Base-by-base conservation (phyloP, 192 early-diverging fungal species). In the Spizellomyces sp. region DNA sequence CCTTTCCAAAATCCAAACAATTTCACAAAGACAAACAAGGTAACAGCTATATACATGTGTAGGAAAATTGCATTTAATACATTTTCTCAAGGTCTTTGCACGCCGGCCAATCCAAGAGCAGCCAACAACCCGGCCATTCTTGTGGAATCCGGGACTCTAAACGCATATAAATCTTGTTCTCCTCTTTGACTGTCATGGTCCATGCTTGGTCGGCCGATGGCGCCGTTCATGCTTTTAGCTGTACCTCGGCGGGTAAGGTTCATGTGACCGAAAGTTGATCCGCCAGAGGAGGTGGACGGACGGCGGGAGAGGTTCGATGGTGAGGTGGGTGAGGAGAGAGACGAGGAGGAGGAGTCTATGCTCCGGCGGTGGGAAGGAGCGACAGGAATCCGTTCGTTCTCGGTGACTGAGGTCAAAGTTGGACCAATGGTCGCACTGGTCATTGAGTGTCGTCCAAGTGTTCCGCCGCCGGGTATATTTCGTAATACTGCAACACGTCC, bases 91-190 rank as follows among this genome's bases (percentile, higher is more conserved):
- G 27, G 27, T 36, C 27, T 36, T 36, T 48, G 45, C 3, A 63
- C 70, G 17, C 70, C 70, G 5, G 60, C 70, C 48, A 72, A 42
- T 6, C 70, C 70, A 12, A 72, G 42, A 43, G 70, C 70, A 15
- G 70, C 70, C 61, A 72, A 55, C 15, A 72, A 45, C 4, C 62
- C 60, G 8, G 70, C 70, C 70, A 72, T 72, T n/a, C 62, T 46
- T 52, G 9, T 56, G 47, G 70, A 47, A 57, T 72, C 62, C 0
- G 45, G 61, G 17, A 60, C 60, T 12, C 62, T 58, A 48, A 72
- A 72, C n/a, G 70, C 70, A 65, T 72, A 72, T 41, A 72, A n/a
- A 4, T 64, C 70, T 52, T 72, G 70, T 0, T 54, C 14, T 19
- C 17, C 14, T 19, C 14, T n/a, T 19, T 54, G 50, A n/a, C 17